Base-by-base conservation (phyloP, 2,329 filamentous ascomycete genomes). In the Colletotrichum limetticola region DNA sequence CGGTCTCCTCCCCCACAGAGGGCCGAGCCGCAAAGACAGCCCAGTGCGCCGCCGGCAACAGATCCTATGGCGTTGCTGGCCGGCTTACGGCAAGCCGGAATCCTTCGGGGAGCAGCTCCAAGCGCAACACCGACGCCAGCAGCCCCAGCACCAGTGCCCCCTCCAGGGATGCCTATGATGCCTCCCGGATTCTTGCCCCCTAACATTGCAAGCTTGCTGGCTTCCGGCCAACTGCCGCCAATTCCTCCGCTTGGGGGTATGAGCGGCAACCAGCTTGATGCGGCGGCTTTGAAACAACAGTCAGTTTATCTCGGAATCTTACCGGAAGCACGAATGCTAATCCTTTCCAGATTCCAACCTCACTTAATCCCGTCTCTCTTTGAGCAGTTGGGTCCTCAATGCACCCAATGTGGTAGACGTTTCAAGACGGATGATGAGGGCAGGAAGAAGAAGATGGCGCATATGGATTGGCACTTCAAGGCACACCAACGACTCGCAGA, bases 401-500 rank as follows among this genome's bases (percentile, higher is more conserved):
- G 97, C 81, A 94, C 93, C 14, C 96, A 96, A 72, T 99, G 97
- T 80, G 97, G 96, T 28, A 91, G 95, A 72, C 92, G 97, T 2
- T 99, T 99, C 82, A 89, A 89, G 66, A 90, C 90, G 5, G 94
- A 94, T 61, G 90, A 92, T 14, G 91, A 94, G 75, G 96, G 96
- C 14, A 93, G 91, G 78, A 92, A 92, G 80, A 94, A 93, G 85
- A 98, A 98, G 85, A 94, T 92, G 28, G 91, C 93, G 3, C 97
- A 99, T 80, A 92, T 99, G 87, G 97, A 99, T 83, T 99, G 97
- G 97, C 97, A 99, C 83, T 99, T 99, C 85, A 92, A 93, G 69
- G 95, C 96, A 28, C 96, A 98, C 79, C 93, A 95, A 78, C 92
- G 95, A 58, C 94, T 97, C 83, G 91, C 92, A 3, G 96, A 98